These are phyloP conservation scores for Melastoma candidum DNA, from an alignment of 441 rosid genomes.

Conservation along the genomic window DNA sequence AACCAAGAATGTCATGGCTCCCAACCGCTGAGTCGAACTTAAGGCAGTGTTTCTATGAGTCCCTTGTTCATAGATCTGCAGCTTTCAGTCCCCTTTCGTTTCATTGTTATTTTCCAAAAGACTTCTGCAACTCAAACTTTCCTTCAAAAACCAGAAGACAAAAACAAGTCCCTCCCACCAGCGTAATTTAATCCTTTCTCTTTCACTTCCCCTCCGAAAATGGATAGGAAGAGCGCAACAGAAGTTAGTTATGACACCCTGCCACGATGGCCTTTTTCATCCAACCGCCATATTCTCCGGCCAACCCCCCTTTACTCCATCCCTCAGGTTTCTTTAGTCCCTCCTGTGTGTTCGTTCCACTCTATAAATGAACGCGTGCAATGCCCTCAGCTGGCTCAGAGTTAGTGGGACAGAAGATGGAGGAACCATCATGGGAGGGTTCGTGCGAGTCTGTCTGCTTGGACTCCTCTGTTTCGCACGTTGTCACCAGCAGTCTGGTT, in stretches of 20 bases:
- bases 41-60: no score
- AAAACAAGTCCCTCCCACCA: constrained; percentile 14
- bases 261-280: constrained; percentile 44
- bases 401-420: background rate
- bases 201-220: constrained; percentile 28
- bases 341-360: constrained; percentile 1
- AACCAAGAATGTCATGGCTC: no score
- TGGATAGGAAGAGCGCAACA: constrained; percentile 37
- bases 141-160: no score
- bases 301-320: constrained; percentile 25
- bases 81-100: no score
- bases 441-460: constrained; percentile 1
- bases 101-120: no score
- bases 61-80: no score
- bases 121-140: no score
- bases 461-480: background rate
- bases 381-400: no score
- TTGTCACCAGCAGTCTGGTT: background rate
- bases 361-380: background rate
- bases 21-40: no score
- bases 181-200: constrained; percentile 44
- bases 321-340: constrained; percentile 8
- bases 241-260: constrained; percentile 45
- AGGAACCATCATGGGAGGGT: constrained; percentile 22
- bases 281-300: constrained; percentile 70